phyloP scores from a whole-genome alignment of 177 flowering plant species.

The Vitis hybrid region DNA sequence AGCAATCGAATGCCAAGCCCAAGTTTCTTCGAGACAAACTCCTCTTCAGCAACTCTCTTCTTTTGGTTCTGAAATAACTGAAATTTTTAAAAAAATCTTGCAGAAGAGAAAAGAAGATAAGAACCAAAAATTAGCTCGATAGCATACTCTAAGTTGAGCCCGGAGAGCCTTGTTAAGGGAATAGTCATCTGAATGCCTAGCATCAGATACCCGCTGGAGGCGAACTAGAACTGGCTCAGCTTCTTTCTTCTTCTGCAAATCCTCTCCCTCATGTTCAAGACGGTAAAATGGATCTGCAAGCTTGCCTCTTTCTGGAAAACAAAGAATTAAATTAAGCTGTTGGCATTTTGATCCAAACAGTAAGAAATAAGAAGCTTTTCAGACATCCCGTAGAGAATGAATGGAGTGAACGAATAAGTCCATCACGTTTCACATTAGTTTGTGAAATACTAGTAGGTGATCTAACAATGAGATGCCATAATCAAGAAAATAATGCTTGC shows the following conservation, averaged over 20 bases:
- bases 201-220: slow-evolving; percentile 84
- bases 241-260: slow-evolving; percentile 89
- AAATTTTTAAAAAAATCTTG: neutral
- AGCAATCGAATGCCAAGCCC: slow-evolving; percentile 81
- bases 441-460: neutral
- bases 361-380: neutral
- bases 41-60: slow-evolving; percentile 90
- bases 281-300: slow-evolving; percentile 97
- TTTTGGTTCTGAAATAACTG: slow-evolving; percentile 53
- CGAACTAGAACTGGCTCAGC: slow-evolving; percentile 91
- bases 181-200: slow-evolving; percentile 84
- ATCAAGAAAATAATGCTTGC: neutral
- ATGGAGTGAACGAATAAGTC: neutral
- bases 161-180: slow-evolving; percentile 78
- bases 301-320: slow-evolving; percentile 71
- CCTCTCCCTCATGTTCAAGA: slow-evolving; percentile 90
- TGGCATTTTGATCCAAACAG: neutral
- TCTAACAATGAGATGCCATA: neutral
- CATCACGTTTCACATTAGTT: neutral
- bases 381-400: neutral
- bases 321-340: neutral
- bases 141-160: slow-evolving; percentile 63
- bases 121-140: neutral
- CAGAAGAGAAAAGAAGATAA: neutral
- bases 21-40: slow-evolving; percentile 52